phyloP scores from a whole-genome alignment of 257 asterid species.

The Lycium barbarum region DNA sequence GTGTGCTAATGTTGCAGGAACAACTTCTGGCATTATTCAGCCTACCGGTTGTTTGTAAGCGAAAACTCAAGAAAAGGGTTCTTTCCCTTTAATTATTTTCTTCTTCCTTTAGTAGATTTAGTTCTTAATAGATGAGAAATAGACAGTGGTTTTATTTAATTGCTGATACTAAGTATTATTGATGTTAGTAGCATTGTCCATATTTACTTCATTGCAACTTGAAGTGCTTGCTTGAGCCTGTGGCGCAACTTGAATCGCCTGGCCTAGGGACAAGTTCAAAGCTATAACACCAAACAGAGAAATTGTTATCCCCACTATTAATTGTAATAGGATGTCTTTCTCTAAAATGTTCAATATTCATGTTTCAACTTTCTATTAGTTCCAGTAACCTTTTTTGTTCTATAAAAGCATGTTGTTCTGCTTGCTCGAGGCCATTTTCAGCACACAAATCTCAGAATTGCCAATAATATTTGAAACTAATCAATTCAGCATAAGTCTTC shows the following conservation, averaged over 20 bases:
- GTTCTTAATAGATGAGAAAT: neutral
- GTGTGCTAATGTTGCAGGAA: constrained; percentile 24
- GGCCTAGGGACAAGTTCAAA: neutral
- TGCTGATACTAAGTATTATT: neutral
- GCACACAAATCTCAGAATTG: neutral
- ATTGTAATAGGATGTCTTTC: neutral
- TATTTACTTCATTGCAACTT: neutral
- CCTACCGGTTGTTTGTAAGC: constrained; percentile 25
- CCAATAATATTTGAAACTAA: too few species aligned
- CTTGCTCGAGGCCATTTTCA: neutral
- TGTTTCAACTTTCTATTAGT: neutral
- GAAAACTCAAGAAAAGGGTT: neutral
- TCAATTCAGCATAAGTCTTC: too few species aligned
- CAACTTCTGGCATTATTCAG: constrained; percentile 26
- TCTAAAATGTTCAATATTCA: neutral
- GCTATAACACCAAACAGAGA: neutral
- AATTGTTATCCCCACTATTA: neutral
- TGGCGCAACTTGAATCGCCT: neutral
- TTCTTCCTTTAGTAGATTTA: neutral
- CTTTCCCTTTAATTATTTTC: neutral
- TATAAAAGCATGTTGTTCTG: neutral
- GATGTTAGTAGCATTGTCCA: neutral
- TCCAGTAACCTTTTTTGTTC: neutral
- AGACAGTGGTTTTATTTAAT: neutral
- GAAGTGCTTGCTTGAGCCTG: neutral